A percentile compares a stretch with the other conserved stretches of the same genome.
Evolutionary conservation across 176 grass and related monocot genomes (phyloP).

Genomic region (Areca catechu): DNA sequence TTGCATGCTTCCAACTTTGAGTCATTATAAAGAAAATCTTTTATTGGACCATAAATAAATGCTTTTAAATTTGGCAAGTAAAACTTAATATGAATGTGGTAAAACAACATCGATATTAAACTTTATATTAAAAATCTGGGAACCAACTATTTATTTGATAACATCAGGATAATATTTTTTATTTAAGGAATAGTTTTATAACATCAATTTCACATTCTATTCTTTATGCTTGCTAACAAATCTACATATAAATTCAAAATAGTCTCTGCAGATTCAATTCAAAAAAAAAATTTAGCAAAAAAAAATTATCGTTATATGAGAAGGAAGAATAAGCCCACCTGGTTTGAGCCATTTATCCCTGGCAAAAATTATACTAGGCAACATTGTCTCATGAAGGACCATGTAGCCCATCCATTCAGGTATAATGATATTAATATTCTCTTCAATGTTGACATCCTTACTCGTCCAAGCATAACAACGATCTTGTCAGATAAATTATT

Average conservation of each 20-base stretch:
- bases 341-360: conserved; percentile 98
- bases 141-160: too few relatives aligned
- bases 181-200: too few relatives aligned
- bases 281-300: background rate
- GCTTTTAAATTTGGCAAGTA: too few relatives aligned
- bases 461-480: conserved; percentile 77
- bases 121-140: too few relatives aligned
- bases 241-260: background rate
- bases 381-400: conserved; percentile 94
- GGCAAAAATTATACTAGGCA: conserved; percentile 92
- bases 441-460: conserved; percentile 90
- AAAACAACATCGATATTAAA: too few relatives aligned
- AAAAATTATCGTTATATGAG: conserved; percentile 68
- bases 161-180: too few relatives aligned
- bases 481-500: conserved; percentile 90
- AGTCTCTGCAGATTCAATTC: conserved; percentile 10
- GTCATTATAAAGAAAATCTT: too few relatives aligned
- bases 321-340: conserved; percentile 96
- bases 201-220: too few relatives aligned
- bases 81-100: too few relatives aligned
- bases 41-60: too few relatives aligned
- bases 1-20: too few relatives aligned
- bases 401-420: conserved; percentile 99
- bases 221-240: conserved; percentile 3
- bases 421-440: conserved; percentile 94